Percentiles rank a stretch among this genome's conserved stretches.
Evolutionary conservation across 495 filamentous ascomycete species (phyloP).

Genomic region (Hypoxylon rickii): DNA sequence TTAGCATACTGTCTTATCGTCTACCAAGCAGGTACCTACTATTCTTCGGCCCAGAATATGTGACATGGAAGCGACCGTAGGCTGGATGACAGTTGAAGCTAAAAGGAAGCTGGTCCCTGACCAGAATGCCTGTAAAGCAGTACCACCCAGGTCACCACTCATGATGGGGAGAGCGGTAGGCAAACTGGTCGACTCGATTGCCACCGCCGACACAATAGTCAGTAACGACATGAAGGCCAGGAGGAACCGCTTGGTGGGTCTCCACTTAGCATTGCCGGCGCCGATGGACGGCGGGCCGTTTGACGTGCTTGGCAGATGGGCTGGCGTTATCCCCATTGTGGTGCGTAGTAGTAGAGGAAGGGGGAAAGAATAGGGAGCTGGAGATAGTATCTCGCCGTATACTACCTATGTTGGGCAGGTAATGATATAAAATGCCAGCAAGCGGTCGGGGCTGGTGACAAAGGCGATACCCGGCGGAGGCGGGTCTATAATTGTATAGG

Average conservation of each 20-base stretch:
- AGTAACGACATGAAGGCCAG: conserved; percentile 62
- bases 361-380: no score
- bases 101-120: conserved; percentile 60
- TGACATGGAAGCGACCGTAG: conserved; percentile 54
- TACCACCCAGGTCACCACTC: conserved; percentile 52
- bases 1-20: background rate
- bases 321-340: conserved; percentile 7
- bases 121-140: conserved; percentile 66
- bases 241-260: conserved; percentile 36
- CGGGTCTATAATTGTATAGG: no score
- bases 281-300: background rate
- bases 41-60: conserved; percentile 55
- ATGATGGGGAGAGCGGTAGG: conserved; percentile 72
- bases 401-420: no score
- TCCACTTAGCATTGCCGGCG: background rate
- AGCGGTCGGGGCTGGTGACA: no score
- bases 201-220: conserved; percentile 67
- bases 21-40: background rate
- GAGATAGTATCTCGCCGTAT: no score
- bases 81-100: conserved; percentile 56
- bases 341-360: no score
- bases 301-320: background rate
- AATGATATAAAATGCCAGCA: no score
- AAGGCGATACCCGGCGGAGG: no score
- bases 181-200: conserved; percentile 75